Evolutionary conservation across 169 alveolate genomes (phyloP).

Genomic region (Eimeria mitis): DNA sequence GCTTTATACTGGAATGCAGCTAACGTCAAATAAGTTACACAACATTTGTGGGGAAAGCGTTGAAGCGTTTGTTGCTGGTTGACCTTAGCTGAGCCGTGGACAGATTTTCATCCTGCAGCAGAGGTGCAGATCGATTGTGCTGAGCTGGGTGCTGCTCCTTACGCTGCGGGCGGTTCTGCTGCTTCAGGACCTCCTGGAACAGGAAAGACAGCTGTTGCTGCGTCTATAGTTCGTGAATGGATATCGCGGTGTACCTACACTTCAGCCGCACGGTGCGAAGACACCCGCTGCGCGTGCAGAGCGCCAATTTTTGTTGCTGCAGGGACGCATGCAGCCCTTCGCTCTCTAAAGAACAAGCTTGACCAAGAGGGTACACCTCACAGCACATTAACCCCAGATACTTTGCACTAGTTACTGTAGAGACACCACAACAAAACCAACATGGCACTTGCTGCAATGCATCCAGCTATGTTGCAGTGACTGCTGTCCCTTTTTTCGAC

Average conservation of each 20-base stretch:
- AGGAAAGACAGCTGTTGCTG: slow-evolving; percentile 68
- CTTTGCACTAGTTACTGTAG: neutral
- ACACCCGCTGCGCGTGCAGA: slow-evolving; percentile 53
- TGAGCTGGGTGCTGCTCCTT: slow-evolving; percentile 15
- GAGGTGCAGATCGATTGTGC: neutral
- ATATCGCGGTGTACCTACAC: neutral
- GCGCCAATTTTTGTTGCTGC: slow-evolving; percentile 67
- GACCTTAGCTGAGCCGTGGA: neutral
- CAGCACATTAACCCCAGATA: neutral
- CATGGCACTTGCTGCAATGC: neutral
- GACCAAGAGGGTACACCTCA: slow-evolving; percentile 34
- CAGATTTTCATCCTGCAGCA: neutral
- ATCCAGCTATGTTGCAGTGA: neutral
- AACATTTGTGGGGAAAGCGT: neutral
- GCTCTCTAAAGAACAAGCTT: slow-evolving; percentile 58
- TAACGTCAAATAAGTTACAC: neutral
- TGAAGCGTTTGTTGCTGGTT: neutral
- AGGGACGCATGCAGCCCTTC: slow-evolving; percentile 73
- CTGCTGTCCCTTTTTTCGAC: neutral
- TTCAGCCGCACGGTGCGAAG: neutral
- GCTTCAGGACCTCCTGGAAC: slow-evolving; percentile 73
- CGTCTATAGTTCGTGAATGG: slow-evolving; percentile 57
- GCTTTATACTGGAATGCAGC: neutral
- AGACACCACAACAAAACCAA: neutral
- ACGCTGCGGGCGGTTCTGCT: neutral